These are phyloP conservation scores for Quercus phellos DNA, from an alignment of 331 rosid genomes.

Conservation along the genomic window DNA sequence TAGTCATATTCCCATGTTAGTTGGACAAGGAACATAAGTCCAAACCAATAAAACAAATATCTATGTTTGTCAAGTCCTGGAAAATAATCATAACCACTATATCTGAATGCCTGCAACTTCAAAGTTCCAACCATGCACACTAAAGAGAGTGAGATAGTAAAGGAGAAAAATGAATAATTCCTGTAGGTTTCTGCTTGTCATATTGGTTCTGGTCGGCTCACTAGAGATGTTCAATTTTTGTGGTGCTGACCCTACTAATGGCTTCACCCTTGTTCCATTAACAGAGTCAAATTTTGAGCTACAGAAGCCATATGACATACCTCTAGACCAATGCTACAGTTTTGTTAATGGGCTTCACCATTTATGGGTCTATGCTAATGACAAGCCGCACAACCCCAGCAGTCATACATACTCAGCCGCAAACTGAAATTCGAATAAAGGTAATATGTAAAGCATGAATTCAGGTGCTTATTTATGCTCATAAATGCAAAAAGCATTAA, in stretches of 20 bases:
- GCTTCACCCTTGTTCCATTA: constrained; percentile 35
- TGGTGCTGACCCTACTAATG: constrained; percentile 36
- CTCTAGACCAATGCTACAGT: constrained; percentile 29
- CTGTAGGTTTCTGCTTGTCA: not conserved
- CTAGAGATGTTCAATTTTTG: not conserved
- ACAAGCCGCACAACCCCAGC: constrained; percentile 29
- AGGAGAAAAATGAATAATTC: constrained; percentile 11
- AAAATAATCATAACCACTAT: not conserved
- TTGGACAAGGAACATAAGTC: no score
- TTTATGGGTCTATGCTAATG: constrained; percentile 47
- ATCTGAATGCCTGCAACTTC: not conserved
- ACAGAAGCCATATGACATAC: constrained; percentile 38
- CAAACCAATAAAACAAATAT: no score
- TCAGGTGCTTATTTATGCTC: no score
- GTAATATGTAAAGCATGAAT: not conserved
- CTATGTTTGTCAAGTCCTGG: no score
- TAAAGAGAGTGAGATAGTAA: not conserved
- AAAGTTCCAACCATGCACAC: not conserved
- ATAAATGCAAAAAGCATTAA: no score
- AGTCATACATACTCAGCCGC: constrained; percentile 40
- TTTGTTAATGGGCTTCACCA: constrained; percentile 29
- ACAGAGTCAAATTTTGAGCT: constrained; percentile 23
- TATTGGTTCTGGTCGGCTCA: not conserved
- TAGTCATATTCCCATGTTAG: no score
- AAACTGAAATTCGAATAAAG: constrained; percentile 39